Conservation (phyloP, 2,329 filamentous ascomycete species). For the Blastomyces emzantsi region DNA sequence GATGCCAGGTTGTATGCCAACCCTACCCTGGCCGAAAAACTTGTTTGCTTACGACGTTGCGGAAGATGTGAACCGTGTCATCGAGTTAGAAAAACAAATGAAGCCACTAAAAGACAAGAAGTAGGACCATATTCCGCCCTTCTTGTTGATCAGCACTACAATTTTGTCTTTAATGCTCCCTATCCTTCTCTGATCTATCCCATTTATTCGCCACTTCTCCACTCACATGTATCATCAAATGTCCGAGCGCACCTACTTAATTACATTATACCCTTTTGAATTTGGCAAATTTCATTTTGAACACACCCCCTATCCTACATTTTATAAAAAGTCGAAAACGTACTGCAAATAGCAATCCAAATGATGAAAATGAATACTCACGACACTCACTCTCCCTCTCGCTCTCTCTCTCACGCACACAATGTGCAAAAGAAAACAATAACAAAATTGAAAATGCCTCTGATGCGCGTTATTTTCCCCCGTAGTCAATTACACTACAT, state of each 20-base stretch:
- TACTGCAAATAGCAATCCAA: not conserved
- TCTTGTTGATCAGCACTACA: not conserved
- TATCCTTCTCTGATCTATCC: not conserved
- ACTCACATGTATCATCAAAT: not conserved
- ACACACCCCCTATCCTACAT: not conserved
- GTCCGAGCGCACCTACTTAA: not conserved
- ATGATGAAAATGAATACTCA: not conserved
- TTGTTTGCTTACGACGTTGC: conserved; percentile 15
- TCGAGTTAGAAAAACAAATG: conserved; percentile 5
- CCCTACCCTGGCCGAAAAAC: conserved; percentile 13
- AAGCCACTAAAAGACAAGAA: not conserved
- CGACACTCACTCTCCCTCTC: no score
- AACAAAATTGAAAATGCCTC: not conserved
- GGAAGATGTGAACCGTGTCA: conserved; percentile 13
- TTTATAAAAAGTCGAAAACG: not conserved
- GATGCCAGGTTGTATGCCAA: conserved; percentile 12
- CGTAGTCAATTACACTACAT: not conserved
- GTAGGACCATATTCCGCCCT: not conserved
- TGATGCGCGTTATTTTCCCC: not conserved
- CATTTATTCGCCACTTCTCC: not conserved
- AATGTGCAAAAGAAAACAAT: not conserved
- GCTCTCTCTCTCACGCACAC: not conserved
- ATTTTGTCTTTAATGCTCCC: not conserved
- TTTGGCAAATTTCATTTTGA: not conserved
- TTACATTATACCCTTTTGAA: not conserved